Evolutionary conservation across 129 eudicot species (phyloP), one percentile per base, ranked within the genome.

Genomic region (Centella asiatica): DNA sequence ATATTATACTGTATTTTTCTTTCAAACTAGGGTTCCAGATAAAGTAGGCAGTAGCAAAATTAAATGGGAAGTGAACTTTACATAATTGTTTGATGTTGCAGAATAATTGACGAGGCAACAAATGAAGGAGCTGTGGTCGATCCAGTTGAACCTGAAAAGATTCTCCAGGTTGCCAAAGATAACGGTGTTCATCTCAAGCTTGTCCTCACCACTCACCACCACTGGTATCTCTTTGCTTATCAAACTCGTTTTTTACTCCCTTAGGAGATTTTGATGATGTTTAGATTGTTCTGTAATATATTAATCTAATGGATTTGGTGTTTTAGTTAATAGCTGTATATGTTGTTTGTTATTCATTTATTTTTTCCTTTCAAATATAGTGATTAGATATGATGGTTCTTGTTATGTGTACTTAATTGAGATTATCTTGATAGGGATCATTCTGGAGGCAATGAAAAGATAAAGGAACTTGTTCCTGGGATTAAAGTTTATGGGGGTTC

Each of bases 81-180:
- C 48, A 27, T 24, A 12, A 13, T 45, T 55, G 10, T 5, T 63
- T 60, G 36, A 51, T 59, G 15, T 56, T 70, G 47, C 79, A 92
- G 98, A 67, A 80, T 92, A 60, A 82, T 92, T 22, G 96, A 92
- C 57, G 98, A 92, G 77, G 57, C 75, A 29, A 92, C 90, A 23
- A 87, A 82, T 64, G 86, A 87, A 77, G 98, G 86, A 31, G 96
- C 96, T 1, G 98, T 71, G 49, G 98, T 92, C 19, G 98, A 92
- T 71, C 98, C 98, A 27, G 98, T 84, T 44, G 98, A 92, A 75
- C 96, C 98, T 17, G 96, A 87, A 70, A 92, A 92, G 76, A 77
- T 92, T 62, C 68, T 87, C 11, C 56, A 47, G 65, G 84, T 84
- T 28, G 98, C 95, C 44, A 79, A 84, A 53, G 81, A 84, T 20